Evolutionary conservation across 2,329 filamentous ascomycete genomes (phyloP), one percentile per base, ranked within the genome.

Genomic region (Colletotrichum somersetense): DNA sequence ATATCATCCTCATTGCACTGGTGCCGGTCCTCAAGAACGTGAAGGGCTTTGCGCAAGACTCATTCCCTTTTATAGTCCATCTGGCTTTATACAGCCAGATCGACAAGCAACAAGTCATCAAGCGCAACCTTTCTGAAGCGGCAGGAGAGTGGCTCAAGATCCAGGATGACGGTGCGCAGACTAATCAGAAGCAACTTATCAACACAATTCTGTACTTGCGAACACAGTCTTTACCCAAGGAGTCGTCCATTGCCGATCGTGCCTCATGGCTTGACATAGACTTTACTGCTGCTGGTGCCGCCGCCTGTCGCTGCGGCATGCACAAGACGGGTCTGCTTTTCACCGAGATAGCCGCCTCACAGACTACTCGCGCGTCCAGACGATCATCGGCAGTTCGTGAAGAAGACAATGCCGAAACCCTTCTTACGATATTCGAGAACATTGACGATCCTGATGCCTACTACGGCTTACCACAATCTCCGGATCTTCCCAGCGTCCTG

Each of bases 381-480:
- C 89, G 93, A 62, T 92, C 92, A 11, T 94, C 92, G 2, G 82
- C 85, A 3, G 78, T 85, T 59, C 85, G 84, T 75, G 83, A 87
- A 75, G 79, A 85, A 58, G 83, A 91, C 35, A 88, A 93, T 8
- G 87, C 89, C 4, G 89, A 93, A 40, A 86, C 97, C 1, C 85
- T 98, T 16, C 86, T 97, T 56, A 85, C 89, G 0, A 95, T 99
- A 3, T 99, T 96, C 79, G 92, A 94, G 78, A 96, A 94, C 73
- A 93, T 99, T 58, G 95, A 98, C 78, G 97, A 99, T 77, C 96
- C 95, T 1, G 96, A 99, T 80, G 92, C 95, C 0, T 99, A 97
- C 80, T 99, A 99, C 78, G 97, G 96, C 5, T 87, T 98, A 10
- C 89, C 93, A 53, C 93, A 97, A 80, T 89, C 89, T 52, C 89